A percentile compares a stretch with the other conserved stretches of the same genome.
Evolutionary conservation across 495 filamentous ascomycete genomes (phyloP).

Genomic region (Lasiosphaeris hirsuta): DNA sequence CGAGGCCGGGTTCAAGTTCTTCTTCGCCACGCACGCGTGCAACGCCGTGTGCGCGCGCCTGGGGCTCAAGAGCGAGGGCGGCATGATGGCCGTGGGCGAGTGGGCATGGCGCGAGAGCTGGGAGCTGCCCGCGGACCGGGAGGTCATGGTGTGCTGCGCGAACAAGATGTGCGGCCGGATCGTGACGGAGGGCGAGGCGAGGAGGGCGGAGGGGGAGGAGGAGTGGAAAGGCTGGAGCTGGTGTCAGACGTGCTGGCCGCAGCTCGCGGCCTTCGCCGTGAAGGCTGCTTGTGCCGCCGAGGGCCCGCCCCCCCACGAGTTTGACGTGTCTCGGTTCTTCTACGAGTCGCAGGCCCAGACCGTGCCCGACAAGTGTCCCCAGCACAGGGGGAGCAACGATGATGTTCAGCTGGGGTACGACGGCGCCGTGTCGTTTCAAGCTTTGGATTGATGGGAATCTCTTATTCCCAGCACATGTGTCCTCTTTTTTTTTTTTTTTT

Average conservation of each 20-base stretch:
- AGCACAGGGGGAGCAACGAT: too few species aligned
- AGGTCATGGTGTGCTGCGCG: constrained; percentile 31
- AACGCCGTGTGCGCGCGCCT: constrained; percentile 40
- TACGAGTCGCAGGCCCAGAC: constrained; percentile 25
- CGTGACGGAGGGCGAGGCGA: constrained; percentile 14
- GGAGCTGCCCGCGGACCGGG: constrained; percentile 29
- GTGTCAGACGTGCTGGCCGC: constrained; percentile 32
- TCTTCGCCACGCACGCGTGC: constrained; percentile 34
- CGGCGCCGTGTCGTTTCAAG: too few species aligned
- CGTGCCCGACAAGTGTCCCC: constrained; percentile 1
- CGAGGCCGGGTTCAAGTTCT: constrained; percentile 37
- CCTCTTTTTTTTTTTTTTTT: too few species aligned
- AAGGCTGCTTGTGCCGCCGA: constrained; percentile 12
- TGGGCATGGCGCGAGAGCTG: not conserved
- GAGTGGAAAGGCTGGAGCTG: constrained; percentile 25
- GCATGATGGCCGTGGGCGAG: constrained; percentile 22
- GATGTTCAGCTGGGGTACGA: too few species aligned
- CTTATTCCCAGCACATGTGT: too few species aligned
- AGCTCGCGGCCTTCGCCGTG: constrained; percentile 16
- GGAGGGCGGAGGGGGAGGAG: constrained; percentile 14
- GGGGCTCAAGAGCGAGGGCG: constrained; percentile 27
- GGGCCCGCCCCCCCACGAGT: constrained; percentile 19
- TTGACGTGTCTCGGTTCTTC: constrained; percentile 24
- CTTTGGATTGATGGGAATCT: too few species aligned
- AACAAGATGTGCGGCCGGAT: constrained; percentile 38